Evolutionary conservation across 2,329 filamentous ascomycete species (phyloP), one percentile per base, ranked within the genome.

Genomic region (Furcasterigmium furcatum): DNA sequence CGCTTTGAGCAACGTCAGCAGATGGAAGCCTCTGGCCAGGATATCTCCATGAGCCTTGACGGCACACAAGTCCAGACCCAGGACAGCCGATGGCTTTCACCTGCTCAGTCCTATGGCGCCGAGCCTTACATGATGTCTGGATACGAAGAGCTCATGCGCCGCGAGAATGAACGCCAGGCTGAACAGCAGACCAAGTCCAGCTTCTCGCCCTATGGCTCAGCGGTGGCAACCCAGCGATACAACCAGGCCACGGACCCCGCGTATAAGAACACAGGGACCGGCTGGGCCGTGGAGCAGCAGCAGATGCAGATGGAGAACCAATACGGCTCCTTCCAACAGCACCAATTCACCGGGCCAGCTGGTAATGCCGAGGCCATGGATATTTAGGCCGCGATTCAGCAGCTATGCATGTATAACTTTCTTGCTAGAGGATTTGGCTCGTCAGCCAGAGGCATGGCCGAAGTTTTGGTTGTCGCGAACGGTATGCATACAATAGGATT

Each of bases 51-150:
- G 65, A 80, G 77, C 51, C 64, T 82, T 44, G 80, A 84, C 53
- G 76, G 72, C 32, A 27, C 24, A 27, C 24, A 73, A 16, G 58
- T 75, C 8, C 80, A 84, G 59, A 68, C 68, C 4, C 63, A 66
- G 9, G 75, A 82, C 48, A 73, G 79, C 21, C 71, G 72, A 43
- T 84, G 80, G 79, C 56, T 70, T 22, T 39, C 60, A 61, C 46
- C 53, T 57, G 22, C 61, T 55, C 38, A 46, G 54, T 18, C 67
- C 58, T 51, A 64, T 38, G 74, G 79, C 49, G 81, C 79, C 32
- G 89, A 95, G 64, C 90, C 90, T 1, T 96, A 96, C 65, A 95
- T 96, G 79, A 65, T 80, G 40, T 85, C 82, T 7, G 91, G 91
- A 13, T 96, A 95, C 60, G 86, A 89, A 57, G 73, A 80, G 58